These are phyloP conservation scores for Kwoniella dejecticola DNA, from an alignment of 768 basidiomycete genomes.

Conservation along the genomic window DNA sequence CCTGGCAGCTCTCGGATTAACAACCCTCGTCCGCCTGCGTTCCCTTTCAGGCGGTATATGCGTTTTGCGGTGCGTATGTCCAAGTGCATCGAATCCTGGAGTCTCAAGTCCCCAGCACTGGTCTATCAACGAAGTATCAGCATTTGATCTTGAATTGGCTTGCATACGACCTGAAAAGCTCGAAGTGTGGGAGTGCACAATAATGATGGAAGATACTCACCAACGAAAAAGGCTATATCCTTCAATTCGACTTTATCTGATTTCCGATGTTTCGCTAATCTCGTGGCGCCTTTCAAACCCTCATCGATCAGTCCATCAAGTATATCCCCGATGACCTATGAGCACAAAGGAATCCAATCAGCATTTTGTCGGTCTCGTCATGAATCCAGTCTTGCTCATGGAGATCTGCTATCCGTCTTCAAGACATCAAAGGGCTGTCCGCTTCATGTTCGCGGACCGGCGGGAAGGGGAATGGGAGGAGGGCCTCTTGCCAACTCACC, in stretches of 20 bases:
- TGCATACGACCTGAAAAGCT: too few species aligned
- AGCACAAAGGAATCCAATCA: neutral
- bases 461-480: neutral
- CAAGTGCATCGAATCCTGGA: constrained; percentile 31
- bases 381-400: too few species aligned
- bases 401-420: too few species aligned
- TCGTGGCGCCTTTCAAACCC: constrained; percentile 26
- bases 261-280: constrained; percentile 42
- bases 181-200: too few species aligned
- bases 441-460: neutral
- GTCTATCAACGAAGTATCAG: constrained; percentile 17
- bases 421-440: too few species aligned
- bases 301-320: constrained; percentile 36
- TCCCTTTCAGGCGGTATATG: constrained; percentile 18
- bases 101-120: constrained; percentile 22
- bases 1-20: constrained; percentile 11
- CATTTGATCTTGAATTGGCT: too few species aligned
- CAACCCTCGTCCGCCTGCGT: constrained; percentile 1
- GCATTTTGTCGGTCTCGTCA: constrained; percentile 1
- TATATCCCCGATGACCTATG: constrained; percentile 37
- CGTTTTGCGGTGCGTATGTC: constrained; percentile 18
- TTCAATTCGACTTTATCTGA: constrained; percentile 41
- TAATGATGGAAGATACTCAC: too few species aligned
- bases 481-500: constrained; percentile 20
- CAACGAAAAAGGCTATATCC: constrained; percentile 38